Percentiles rank a stretch among this genome's conserved stretches.
Evolutionary conservation across 1,284 basidiomycete genomes (phyloP).

Genomic region (Lignosus rhinocerotis): DNA sequence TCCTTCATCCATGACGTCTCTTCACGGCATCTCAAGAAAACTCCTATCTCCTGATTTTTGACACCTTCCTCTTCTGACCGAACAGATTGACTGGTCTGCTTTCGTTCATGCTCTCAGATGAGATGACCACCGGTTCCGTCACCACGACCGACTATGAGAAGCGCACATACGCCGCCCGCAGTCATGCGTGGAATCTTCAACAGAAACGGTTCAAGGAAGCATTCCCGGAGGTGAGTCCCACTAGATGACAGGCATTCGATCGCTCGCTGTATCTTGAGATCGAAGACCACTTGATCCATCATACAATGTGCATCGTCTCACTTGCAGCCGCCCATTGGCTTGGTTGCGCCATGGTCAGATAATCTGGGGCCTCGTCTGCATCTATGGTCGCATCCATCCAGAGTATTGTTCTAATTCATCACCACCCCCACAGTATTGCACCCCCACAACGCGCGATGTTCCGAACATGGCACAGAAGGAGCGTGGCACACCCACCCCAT

Average conservation of each 20-base stretch:
- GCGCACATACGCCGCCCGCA: constrained; percentile 71
- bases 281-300: neutral
- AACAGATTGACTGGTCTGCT: constrained; percentile 88
- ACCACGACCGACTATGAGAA: constrained; percentile 83
- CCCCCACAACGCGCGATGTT: constrained; percentile 63
- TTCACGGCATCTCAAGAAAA: neutral
- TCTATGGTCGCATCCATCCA: neutral
- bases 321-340: neutral
- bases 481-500: constrained; percentile 47
- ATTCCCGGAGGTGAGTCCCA: constrained; percentile 74
- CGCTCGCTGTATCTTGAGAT: neutral
- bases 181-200: constrained; percentile 83
- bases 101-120: constrained; percentile 95
- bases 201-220: constrained; percentile 84
- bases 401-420: neutral
- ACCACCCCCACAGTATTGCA: constrained; percentile 60
- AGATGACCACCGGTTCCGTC: constrained; percentile 94
- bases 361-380: neutral
- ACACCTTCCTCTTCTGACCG: neutral
- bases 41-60: neutral
- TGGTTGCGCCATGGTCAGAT: neutral
- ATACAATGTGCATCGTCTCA: constrained; percentile 7
- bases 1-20: neutral
- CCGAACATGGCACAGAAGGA: constrained; percentile 89
- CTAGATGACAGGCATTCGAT: neutral